A percentile compares a stretch with the other conserved stretches of the same genome.
These are phyloP conservation scores for Leishmania aethiopica DNA, from an alignment of 208 protist species.

Conservation along the genomic window DNA sequence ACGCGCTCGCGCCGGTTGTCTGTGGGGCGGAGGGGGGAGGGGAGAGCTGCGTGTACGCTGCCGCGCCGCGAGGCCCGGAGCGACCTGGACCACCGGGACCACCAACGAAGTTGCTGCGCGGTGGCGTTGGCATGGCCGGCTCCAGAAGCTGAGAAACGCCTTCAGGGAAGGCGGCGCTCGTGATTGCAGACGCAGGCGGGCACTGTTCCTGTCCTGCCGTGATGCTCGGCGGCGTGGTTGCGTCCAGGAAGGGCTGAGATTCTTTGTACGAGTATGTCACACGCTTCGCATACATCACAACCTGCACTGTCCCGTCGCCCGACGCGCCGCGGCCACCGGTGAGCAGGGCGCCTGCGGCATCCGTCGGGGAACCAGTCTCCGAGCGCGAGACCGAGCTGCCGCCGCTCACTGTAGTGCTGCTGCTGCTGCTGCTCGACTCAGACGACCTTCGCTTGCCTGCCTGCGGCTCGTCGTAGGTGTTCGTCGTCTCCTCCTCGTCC, in stretches of 20 bases:
- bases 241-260: background rate
- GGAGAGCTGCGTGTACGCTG: slow-evolving; percentile 15
- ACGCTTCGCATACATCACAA: slow-evolving; percentile 1
- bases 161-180: slow-evolving; percentile 36
- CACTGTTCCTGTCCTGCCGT: background rate
- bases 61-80: background rate
- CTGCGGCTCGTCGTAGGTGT: slow-evolving; percentile 38
- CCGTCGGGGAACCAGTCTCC: background rate
- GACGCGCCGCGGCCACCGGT: background rate
- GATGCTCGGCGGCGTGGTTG: slow-evolving; percentile 1
- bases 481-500: slow-evolving; percentile 39
- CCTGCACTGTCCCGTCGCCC: background rate
- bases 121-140: background rate
- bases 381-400: slow-evolving; percentile 6
- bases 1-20: slow-evolving; percentile 23
- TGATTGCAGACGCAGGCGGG: slow-evolving; percentile 18
- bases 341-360: background rate
- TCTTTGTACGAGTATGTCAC: slow-evolving; percentile 19
- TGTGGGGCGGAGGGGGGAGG: slow-evolving; percentile 24
- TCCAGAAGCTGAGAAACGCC: slow-evolving; percentile 19
- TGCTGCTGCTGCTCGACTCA: background rate
- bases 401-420: slow-evolving; percentile 10
- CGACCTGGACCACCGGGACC: slow-evolving; percentile 40
- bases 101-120: slow-evolving; percentile 30
- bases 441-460: slow-evolving; percentile 8